Conservation (phyloP, 2,329 filamentous ascomycete genomes). For the Zasmidium angulare region DNA sequence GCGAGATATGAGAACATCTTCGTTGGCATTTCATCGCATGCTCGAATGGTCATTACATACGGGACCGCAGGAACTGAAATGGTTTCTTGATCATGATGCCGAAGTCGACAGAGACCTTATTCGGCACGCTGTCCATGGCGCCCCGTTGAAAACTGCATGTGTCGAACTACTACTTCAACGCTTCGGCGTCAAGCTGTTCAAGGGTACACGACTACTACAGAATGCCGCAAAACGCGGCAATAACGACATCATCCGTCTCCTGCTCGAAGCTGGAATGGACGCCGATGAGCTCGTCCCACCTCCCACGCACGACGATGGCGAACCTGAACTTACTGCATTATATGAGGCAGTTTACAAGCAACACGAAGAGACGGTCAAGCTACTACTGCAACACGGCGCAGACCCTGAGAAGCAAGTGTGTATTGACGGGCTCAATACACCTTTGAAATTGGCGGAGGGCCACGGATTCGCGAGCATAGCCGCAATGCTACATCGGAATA, state of each 20-base stretch:
- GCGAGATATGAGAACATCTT: slow-evolving; percentile 14
- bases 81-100: slow-evolving; percentile 18
- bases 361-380: slow-evolving; percentile 12
- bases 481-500: slow-evolving; percentile 2
- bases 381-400: slow-evolving; percentile 14
- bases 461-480: slow-evolving; percentile 10
- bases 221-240: slow-evolving; percentile 16
- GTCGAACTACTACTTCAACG: slow-evolving; percentile 11
- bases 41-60: slow-evolving; percentile 18
- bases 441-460: slow-evolving; percentile 15
- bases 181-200: slow-evolving; percentile 11
- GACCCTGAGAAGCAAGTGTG: slow-evolving; percentile 14
- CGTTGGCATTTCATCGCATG: slow-evolving; percentile 14
- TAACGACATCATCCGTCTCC: slow-evolving; percentile 11
- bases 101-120: slow-evolving; percentile 12
- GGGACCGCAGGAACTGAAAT: slow-evolving; percentile 13
- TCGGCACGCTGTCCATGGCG: slow-evolving; percentile 5
- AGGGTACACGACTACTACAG: slow-evolving; percentile 15
- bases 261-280: slow-evolving; percentile 14
- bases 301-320: slow-evolving; percentile 12
- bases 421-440: slow-evolving; percentile 9
- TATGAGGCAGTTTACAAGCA: slow-evolving; percentile 21
- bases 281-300: slow-evolving; percentile 14
- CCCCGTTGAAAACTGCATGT: slow-evolving; percentile 13
- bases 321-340: slow-evolving; percentile 14